Evolutionary conservation across 1,284 basidiomycete species (phyloP), one percentile per base, ranked within the genome.

Genomic region (Fomitiporia mediterranea): DNA sequence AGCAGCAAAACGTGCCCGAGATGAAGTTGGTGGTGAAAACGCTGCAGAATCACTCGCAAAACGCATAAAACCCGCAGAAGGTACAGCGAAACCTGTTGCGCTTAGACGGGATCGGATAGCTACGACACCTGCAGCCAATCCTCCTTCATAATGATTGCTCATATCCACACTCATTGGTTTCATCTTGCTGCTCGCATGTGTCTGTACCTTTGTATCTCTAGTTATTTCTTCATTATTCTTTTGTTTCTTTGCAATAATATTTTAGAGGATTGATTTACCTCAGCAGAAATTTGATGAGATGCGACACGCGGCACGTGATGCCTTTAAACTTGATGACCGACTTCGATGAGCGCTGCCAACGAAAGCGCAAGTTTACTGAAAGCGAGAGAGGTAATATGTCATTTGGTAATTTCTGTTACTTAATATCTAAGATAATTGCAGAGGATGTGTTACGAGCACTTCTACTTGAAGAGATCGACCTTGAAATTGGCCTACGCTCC

Each of bases 1-100:
- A 9, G 83, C 84, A 11, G 71, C 65, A 19, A 90, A 90, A 63
- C 79, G 87, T 19, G 77, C 80, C 38, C 75, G 86, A 19, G 87
- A 88, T 53, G 81, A 84, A 38, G 19, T 28, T 28, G 75, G 70
- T 17, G n/a, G n/a, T n/a, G 70, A 75, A 21, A 44, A 34, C 28
- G 60, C 68, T 1, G 40, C 73, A 1, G 60, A 83, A 61, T 81
- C 85, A 4, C 71, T 89, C 17, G 84, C 80, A 0, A 90, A 90
- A 64, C 79, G 87, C 37, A 61, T 88, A 58, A 89, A 87, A 67
- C 81, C 84, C 48, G 78, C 79, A 19, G 32, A 55, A 38, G 53
- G 42, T 3, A 51, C 51, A 13, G 61, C 40, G 44, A 72, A 69
- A 48, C 70, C 70, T 0, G 61, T 74, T 3, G 56, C 64, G 9